Evolutionary conservation across 2,329 filamentous ascomycete species (phyloP).

Genomic region (Phoma sp.): DNA sequence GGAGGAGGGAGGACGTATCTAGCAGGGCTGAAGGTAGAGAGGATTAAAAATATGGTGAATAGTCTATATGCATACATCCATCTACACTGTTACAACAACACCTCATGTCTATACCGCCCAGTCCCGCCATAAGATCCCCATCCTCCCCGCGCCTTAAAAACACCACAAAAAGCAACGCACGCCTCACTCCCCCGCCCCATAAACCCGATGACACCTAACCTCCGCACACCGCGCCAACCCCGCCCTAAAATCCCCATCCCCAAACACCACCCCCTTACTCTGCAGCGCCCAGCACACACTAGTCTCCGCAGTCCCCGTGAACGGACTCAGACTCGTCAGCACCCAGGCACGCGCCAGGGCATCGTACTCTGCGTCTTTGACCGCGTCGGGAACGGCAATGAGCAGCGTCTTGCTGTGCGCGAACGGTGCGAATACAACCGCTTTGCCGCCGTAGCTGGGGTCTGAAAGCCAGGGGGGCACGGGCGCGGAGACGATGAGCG

Average conservation of each 20-base stretch:
- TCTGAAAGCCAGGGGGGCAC: slow-evolving; percentile 9
- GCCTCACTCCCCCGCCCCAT: slow-evolving; percentile 8
- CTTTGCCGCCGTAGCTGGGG: slow-evolving; percentile 22
- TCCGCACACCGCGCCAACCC: slow-evolving; percentile 20
- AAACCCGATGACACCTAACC: slow-evolving; percentile 17
- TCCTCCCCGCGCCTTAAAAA: neutral
- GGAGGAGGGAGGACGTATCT: too few species aligned
- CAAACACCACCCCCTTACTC: slow-evolving; percentile 51
- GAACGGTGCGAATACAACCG: slow-evolving; percentile 44
- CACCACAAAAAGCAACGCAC: neutral
- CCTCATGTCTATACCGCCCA: too few species aligned
- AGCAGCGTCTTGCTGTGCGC: slow-evolving; percentile 39
- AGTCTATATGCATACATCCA: too few species aligned
- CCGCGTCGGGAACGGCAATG: slow-evolving; percentile 38
- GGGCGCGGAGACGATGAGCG: slow-evolving; percentile 34
- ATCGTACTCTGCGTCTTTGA: slow-evolving; percentile 30
- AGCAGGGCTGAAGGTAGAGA: too few species aligned
- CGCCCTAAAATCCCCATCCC: slow-evolving; percentile 36
- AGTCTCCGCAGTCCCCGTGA: slow-evolving; percentile 26
- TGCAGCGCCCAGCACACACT: slow-evolving; percentile 49
- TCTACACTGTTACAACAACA: too few species aligned
- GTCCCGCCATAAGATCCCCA: too few species aligned
- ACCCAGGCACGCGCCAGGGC: slow-evolving; percentile 46
- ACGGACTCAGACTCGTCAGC: slow-evolving; percentile 42
- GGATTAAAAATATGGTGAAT: too few species aligned